These are phyloP conservation scores for Mitragyna speciosa DNA, from an alignment of 257 asterid genomes.

Conservation along the genomic window DNA sequence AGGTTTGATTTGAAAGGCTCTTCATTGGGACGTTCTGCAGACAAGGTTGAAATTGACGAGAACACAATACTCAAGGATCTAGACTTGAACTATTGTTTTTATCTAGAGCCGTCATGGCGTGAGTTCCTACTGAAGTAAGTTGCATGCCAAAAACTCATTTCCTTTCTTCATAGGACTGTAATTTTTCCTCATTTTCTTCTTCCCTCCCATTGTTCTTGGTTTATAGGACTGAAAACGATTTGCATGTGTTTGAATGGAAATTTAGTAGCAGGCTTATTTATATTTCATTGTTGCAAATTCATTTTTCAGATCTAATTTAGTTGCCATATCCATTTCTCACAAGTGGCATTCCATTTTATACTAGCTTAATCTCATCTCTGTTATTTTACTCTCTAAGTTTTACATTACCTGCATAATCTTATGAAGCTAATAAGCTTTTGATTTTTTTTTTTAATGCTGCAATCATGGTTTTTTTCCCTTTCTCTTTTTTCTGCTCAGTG, in stretches of 20 bases:
- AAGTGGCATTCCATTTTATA: neutral
- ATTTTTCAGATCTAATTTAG: neutral
- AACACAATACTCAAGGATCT: conserved; percentile 92
- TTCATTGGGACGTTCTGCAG: conserved; percentile 93
- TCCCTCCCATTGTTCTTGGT: neutral
- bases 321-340: neutral
- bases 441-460: neutral
- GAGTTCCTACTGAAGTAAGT: conserved; percentile 71
- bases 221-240: neutral
- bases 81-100: conserved; percentile 90
- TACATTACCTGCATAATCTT: neutral
- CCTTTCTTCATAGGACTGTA: conserved; percentile 1
- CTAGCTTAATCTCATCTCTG: neutral
- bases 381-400: neutral
- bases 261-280: neutral
- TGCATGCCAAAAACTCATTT: neutral
- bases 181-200: neutral
- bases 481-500: neutral
- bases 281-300: neutral
- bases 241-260: neutral
- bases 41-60: conserved; percentile 88
- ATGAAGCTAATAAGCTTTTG: neutral
- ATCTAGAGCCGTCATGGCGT: conserved; percentile 90
- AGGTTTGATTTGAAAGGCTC: conserved; percentile 96
- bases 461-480: neutral